Evolutionary conservation across 257 asterid species (phyloP), one percentile per base, ranked within the genome.

Genomic region (Nicotiana benthamiana): DNA sequence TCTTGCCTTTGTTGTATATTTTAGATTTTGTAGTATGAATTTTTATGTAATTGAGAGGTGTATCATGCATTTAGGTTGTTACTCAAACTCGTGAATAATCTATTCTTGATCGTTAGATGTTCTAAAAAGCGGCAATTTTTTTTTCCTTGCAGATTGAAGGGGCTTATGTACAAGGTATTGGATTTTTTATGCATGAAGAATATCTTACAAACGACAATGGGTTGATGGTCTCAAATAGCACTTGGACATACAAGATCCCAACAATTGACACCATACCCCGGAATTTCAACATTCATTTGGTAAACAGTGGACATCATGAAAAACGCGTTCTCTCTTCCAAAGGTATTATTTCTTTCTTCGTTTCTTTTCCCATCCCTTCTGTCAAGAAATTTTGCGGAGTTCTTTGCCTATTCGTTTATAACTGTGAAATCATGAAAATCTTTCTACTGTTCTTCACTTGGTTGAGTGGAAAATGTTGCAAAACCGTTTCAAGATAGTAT

Each of bases 141-240:
- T 43, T 12, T 72, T 46, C 22, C 60, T 54, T 46, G 40, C 89
- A 94, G 97, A 92, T 91, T 81, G 97, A 94, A 87, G 98, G 97
- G 40, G 94, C 98, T 66, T 94, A 90, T 34, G 93, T 94, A 15
- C 97, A 92, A 89, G 98, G 98, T 34, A 77, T 94, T 5, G 97
- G 98, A 53, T 91, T 94, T 83, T 92, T 94, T 86, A 92, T 92
- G 97, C 90, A 81, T 15, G 97, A 94, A 91, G 98, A 94, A 80
- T 94, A 89, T 87, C 81, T 83, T 27, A 85, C 83, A 4, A 87
- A 94, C 59, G 40, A 80, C 10, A 88, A 94, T 22, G 98, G 97
- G 82, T 62, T 86, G 75, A 81, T 86, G 80, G 75, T 85, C 53
- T 70, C 89, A 6, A 89, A 94, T 83, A 84, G 97, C 64, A 91